Base-by-base conservation (phyloP, 2,329 filamentous ascomycete species). In the Aspergillus pseudoviridinutans region DNA sequence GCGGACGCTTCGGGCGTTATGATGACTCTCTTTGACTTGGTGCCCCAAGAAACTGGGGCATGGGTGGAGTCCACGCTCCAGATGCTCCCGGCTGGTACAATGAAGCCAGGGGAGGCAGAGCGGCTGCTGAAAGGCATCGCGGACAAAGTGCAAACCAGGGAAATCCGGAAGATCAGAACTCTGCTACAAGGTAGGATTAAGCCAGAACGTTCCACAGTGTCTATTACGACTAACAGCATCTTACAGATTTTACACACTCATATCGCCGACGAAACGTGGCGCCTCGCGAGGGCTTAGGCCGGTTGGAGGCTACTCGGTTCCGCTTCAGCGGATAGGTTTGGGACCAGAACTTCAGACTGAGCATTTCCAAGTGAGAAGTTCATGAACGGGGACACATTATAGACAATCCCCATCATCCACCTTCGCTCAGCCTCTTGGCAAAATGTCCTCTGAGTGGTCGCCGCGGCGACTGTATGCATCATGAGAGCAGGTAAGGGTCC, bases 231-330 rank as follows among this genome's bases (percentile, higher is more conserved):
- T 64, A 51, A 62, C 56, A 9, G n/a, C 17, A 25, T 38, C n/a
- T 22, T 42, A 12, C 56, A 78, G 95, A 99, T 75, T 99, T 99
- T 72, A 97, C 94, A 25, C 96, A 93, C 72, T 90, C 87, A 29
- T 99, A 99, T 74, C 86, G 95, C 52, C 84, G 95, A 70, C 84
- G 95, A 61, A 97, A 99, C 69, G 90, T 99, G 50, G 93, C 94
- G n/a, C 94, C 94, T 6, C 81, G 93, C 59, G 93, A 97, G 71
- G 93, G 93, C 0, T 79, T 97, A 46, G 93, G 93, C 3, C 84
- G 91, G 70, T 79, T 97, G 57, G 92, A 96, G 76, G 91, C 92
- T 25, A 86, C 88, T 24, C 86, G 90, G 62, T 97, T 97, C 78
- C 88, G 90, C 66, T 97, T 96, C 71, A 78, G 77, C 57, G 83